Base-by-base conservation (phyloP, 208 protist species). In the Crithidia fasciculata region DNA sequence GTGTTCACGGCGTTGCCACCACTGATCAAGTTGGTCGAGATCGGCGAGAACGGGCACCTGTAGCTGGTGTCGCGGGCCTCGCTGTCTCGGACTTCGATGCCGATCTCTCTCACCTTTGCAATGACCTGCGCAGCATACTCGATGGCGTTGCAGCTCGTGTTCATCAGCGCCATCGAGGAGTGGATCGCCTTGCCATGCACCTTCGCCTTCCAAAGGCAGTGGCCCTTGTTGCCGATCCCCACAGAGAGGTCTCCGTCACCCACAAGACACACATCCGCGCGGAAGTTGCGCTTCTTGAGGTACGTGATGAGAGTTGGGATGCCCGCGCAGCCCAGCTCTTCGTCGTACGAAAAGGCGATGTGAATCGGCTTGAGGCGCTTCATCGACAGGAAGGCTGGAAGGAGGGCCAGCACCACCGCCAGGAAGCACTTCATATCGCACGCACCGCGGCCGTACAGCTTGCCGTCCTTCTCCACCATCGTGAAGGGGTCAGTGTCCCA, bases 361-460 rank as follows among this genome's bases (percentile, higher is more conserved):
- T 90, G 83, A 9, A 87, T 76, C 8, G 84, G 79, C 52, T 89
- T 92, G 7, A 40, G 45, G 37, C 76, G 77, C 78, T 76, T 81
- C 81, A 84, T 77, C 52, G 64, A 49, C 49, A 84, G 67, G 12
- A 85, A 78, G 39, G 73, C 57, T 10, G 82, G 77, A 10, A 66
- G 74, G 3, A 86, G 67, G 3, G 83, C 69, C 28, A 92, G 67
- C 13, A 50, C 72, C 2, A 90, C 80, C 2, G 84, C 84, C 16
- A 92, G 58, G 70, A 90, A 88, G 15, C 80, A 78, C 65, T 92
- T 92, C 87, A 88, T 88, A 59, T 90, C 82, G n/a, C 75, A 78
- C 10, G 80, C 72, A 44, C 87, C 87, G 16, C 82, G 82, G 4
- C 87, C 80, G 66, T 89, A 88, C 53, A 85, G 72, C 63, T 82